Conservation (phyloP, 1,139 yeast genomes). For the Blastobotrys malaysiensis region DNA sequence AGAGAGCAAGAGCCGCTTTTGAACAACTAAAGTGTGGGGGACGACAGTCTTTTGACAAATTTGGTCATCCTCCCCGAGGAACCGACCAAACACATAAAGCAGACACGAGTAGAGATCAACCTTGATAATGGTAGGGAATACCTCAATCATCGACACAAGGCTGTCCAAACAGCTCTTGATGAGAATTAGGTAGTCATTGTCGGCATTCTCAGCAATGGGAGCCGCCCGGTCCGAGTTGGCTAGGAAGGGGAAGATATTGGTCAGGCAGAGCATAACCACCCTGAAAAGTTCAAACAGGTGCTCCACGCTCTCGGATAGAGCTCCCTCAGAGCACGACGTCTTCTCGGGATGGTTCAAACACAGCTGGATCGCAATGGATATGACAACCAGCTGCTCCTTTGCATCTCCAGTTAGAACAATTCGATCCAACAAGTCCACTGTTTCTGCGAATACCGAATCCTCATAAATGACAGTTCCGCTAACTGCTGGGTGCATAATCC, state of each 20-base stretch:
- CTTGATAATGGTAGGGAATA: conserved; percentile 62
- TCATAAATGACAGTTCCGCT: conserved; percentile 58
- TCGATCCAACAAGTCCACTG: conserved; percentile 71
- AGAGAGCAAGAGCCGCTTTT: conserved; percentile 29
- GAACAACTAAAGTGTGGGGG: conserved; percentile 28
- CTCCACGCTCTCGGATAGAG: conserved; percentile 55
- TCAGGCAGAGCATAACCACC: conserved; percentile 61
- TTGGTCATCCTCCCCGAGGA: conserved; percentile 45
- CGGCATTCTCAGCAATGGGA: conserved; percentile 28
- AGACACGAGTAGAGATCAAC: conserved; percentile 67
- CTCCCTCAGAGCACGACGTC: conserved; percentile 11
- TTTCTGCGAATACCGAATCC: conserved; percentile 68
- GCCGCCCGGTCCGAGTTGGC: conserved; percentile 38
- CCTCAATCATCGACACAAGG: conserved; percentile 55
- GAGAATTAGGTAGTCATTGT: conserved; percentile 24
- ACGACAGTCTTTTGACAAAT: conserved; percentile 26
- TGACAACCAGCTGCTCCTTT: conserved; percentile 48
- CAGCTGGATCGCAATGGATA: conserved; percentile 53
- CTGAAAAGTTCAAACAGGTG: conserved; percentile 77
- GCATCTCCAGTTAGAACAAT: conserved; percentile 55
- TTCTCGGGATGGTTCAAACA: conserved; percentile 33
- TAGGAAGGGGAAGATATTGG: conserved; percentile 56
- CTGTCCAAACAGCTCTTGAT: conserved; percentile 48
- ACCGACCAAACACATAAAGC: conserved; percentile 55
- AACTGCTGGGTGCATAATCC: conserved; percentile 52